Evolutionary conservation across 2,329 filamentous ascomycete species (phyloP).

Genomic region (Paraphaeosphaeria minitans): DNA sequence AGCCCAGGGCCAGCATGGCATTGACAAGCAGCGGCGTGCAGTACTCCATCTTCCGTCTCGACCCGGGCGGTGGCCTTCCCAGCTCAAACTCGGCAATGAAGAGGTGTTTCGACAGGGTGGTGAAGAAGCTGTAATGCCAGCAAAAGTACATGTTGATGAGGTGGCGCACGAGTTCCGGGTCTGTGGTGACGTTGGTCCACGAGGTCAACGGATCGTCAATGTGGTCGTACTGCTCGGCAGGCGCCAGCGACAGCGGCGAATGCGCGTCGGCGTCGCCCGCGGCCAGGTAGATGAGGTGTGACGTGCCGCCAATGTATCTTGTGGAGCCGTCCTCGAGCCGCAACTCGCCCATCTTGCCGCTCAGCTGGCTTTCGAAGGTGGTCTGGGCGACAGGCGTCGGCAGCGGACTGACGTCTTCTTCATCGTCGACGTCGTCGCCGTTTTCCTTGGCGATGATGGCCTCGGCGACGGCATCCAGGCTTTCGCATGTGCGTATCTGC

Average conservation of each 20-base stretch:
- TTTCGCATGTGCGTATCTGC: constrained; percentile 86
- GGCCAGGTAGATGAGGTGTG: constrained; percentile 81
- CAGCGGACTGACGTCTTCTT: constrained; percentile 46
- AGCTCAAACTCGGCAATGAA: constrained; percentile 85
- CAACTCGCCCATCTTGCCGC: constrained; percentile 91
- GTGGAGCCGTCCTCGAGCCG: constrained; percentile 85
- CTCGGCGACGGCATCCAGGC: constrained; percentile 67
- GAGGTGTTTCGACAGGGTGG: constrained; percentile 80
- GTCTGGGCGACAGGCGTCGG: constrained; percentile 44
- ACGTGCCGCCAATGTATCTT: constrained; percentile 92
- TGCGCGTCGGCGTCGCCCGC: constrained; percentile 38
- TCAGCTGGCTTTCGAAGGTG: constrained; percentile 76
- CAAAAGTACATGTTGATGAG: constrained; percentile 97
- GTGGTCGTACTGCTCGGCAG: constrained; percentile 54
- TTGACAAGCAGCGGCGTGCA: constrained; percentile 92
- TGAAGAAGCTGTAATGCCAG: constrained; percentile 98
- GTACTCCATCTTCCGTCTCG: constrained; percentile 66
- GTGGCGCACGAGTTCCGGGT: constrained; percentile 79
- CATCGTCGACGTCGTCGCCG: constrained; percentile 51
- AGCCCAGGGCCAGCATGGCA: constrained; percentile 89
- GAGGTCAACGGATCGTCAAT: constrained; percentile 75
- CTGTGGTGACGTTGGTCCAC: constrained; percentile 86
- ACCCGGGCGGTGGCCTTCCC: constrained; percentile 64
- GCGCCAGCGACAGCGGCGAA: constrained; percentile 42
- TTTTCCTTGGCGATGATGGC: constrained; percentile 61